Percentiles rank a stretch among this genome's conserved stretches.
Conservation (phyloP, 2,329 filamentous ascomycete species). For the Botrytis cinerea region DNA sequence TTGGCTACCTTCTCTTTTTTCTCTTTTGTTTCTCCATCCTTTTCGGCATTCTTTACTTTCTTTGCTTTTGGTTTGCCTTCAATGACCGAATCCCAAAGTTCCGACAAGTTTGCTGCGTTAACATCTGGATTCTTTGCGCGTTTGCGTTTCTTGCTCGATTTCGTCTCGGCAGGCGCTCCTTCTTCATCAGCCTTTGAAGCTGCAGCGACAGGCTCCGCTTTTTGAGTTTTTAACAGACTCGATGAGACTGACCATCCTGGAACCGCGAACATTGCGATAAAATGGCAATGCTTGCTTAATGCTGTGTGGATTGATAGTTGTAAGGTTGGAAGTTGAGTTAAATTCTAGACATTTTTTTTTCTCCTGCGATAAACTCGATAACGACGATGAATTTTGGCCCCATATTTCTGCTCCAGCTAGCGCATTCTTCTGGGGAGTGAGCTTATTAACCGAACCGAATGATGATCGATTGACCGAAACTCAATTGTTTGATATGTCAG, state of each 20-base stretch:
- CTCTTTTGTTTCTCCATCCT: slow-evolving; percentile 35
- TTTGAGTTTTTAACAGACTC: slow-evolving; percentile 69
- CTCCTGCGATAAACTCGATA: slow-evolving; percentile 15
- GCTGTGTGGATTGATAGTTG: neutral
- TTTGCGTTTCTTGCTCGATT: slow-evolving; percentile 52
- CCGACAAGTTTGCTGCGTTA: slow-evolving; percentile 69
- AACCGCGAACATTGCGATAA: slow-evolving; percentile 76
- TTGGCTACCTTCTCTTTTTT: slow-evolving; percentile 36
- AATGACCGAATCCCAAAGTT: slow-evolving; percentile 78
- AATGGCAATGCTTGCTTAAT: neutral
- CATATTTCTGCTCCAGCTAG: slow-evolving; percentile 5
- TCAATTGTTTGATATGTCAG: neutral
- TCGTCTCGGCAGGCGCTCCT: slow-evolving; percentile 38
- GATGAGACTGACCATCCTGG: slow-evolving; percentile 86
- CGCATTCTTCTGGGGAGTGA: neutral
- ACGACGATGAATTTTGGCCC: slow-evolving; percentile 3
- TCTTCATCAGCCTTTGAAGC: slow-evolving; percentile 22
- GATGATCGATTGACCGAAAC: neutral
- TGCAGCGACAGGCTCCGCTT: slow-evolving; percentile 28
- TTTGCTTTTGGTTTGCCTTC: slow-evolving; percentile 57
- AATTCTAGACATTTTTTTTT: slow-evolving; percentile 1
- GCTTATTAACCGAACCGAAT: neutral
- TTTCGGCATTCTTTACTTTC: slow-evolving; percentile 30
- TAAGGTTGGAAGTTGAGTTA: neutral
- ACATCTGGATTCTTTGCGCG: slow-evolving; percentile 57